Conservation (phyloP, 2,329 filamentous ascomycete genomes). For the Apiospora arundinis region DNA sequence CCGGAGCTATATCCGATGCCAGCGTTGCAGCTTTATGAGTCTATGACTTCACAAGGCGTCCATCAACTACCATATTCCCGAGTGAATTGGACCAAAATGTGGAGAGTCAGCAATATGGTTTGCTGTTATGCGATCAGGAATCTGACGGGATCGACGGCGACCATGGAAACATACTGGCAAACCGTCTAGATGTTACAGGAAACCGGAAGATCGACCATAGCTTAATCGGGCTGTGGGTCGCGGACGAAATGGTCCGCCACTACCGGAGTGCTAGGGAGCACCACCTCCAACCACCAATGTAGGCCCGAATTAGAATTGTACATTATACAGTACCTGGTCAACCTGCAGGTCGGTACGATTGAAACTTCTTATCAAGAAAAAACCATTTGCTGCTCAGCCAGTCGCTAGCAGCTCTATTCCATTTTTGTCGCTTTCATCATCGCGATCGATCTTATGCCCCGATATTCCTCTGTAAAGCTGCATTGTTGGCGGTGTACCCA, state of each 20-base stretch:
- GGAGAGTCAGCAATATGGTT: neutral
- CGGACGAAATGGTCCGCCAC: neutral
- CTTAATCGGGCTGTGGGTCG: neutral
- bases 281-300: neutral
- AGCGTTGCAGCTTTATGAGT: neutral
- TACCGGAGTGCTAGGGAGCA: neutral
- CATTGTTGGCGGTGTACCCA: neutral
- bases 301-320: neutral
- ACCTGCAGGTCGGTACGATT: neutral
- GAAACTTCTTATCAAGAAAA: neutral
- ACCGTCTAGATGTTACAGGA: neutral
- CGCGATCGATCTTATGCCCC: neutral
- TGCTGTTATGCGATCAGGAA: neutral
- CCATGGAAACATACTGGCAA: too few species aligned
- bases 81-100: neutral
- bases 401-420: neutral
- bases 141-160: neutral
- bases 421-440: neutral
- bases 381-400: neutral
- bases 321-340: neutral
- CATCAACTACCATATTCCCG: neutral
- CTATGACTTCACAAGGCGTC: slow-evolving; percentile 12
- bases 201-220: neutral
- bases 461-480: neutral
- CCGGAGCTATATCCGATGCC: neutral